These are phyloP conservation scores for Plasmodium falciparum DNA, from an alignment of 169 alveolate genomes.

Conservation along the genomic window DNA sequence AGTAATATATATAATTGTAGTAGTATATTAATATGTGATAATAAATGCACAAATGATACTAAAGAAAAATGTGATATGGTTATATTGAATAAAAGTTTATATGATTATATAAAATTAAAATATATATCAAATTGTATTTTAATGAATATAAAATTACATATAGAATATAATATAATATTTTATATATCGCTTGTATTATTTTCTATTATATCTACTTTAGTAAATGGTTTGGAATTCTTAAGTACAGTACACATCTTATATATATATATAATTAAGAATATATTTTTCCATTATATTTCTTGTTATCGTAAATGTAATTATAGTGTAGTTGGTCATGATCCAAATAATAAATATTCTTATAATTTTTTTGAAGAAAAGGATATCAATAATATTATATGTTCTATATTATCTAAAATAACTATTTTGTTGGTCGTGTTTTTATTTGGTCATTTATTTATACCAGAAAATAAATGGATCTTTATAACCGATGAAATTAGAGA, in stretches of 20 bases:
- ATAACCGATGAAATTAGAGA: constrained; percentile 26
- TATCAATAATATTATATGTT: constrained; percentile 34
- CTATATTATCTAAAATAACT: constrained; percentile 32
- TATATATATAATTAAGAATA: constrained; percentile 45
- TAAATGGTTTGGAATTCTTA: constrained; percentile 60
- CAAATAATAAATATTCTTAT: constrained; percentile 19
- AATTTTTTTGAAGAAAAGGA: constrained; percentile 33
- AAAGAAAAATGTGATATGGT: constrained; percentile 64
- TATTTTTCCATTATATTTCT: constrained; percentile 55
- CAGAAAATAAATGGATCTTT: constrained; percentile 52
- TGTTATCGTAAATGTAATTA: constrained; percentile 51
- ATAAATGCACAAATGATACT: constrained; percentile 27
- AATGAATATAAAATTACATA: constrained; percentile 34
- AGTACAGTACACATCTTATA: constrained; percentile 49
- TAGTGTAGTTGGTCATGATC: constrained; percentile 11
- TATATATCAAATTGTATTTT: constrained; percentile 36
- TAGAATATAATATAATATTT: constrained; percentile 50
- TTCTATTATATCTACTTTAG: constrained; percentile 45
- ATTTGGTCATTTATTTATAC: constrained; percentile 70
- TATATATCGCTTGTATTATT: constrained; percentile 32
- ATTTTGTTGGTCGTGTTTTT: constrained; percentile 37
- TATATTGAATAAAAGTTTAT: constrained; percentile 44
- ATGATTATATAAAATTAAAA: constrained; percentile 59
- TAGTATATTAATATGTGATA: constrained; percentile 34
- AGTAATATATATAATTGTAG: neutral